phyloP scores from a whole-genome alignment of 2,329 filamentous ascomycete genomes.

The Scedosporium apiospermum region DNA sequence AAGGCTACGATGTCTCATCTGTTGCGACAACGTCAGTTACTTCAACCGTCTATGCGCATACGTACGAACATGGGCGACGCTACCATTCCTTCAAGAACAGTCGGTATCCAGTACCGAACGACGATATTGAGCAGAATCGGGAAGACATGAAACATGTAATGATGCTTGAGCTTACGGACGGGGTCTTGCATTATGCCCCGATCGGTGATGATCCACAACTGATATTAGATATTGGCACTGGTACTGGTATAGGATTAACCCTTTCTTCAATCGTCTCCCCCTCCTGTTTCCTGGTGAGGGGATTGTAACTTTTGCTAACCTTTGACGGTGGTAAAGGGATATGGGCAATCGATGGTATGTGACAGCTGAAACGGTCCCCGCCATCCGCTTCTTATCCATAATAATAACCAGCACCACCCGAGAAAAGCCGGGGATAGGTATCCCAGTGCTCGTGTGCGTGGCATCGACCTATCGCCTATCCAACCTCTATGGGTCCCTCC shows the following conservation, averaged over 20 bases:
- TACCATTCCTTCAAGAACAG: conserved; percentile 34
- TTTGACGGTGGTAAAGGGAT: neutral
- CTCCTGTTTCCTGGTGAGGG: neutral
- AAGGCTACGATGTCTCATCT: neutral
- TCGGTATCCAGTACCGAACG: conserved; percentile 37
- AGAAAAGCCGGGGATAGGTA: conserved; percentile 31
- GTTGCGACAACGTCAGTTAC: neutral
- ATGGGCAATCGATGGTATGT: neutral
- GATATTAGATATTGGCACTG: conserved; percentile 39
- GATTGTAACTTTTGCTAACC: neutral
- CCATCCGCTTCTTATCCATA: neutral
- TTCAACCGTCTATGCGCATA: conserved; percentile 9
- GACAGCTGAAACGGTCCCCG: neutral
- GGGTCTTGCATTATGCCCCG: conserved; percentile 29
- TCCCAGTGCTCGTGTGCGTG: conserved; percentile 28
- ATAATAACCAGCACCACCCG: neutral
- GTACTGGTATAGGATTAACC: conserved; percentile 21
- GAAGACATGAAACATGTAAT: conserved; percentile 35
- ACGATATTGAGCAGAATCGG: conserved; percentile 33
- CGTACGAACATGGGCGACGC: conserved; percentile 12
- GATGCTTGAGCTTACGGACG: conserved; percentile 32
- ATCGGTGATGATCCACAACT: conserved; percentile 28
- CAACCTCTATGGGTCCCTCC: conserved; percentile 42
- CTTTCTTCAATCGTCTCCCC: neutral
- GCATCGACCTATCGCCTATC: conserved; percentile 34